These are phyloP conservation scores for Chlorella sp. DNA, from an alignment of 139 green algal genomes.

Conservation along the genomic window DNA sequence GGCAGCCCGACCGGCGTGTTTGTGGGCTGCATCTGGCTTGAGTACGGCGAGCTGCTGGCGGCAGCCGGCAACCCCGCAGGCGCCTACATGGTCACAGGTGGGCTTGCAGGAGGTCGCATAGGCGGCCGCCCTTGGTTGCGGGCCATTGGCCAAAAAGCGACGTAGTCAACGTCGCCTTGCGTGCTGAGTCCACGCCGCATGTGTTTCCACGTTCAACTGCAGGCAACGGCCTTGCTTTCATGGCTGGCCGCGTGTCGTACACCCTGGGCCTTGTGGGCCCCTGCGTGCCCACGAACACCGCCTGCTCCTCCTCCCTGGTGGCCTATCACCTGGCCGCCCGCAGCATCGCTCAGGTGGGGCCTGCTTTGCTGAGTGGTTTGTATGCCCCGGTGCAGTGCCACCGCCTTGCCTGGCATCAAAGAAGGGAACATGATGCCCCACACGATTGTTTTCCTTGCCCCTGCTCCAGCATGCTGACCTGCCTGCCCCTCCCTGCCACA, in stretches of 20 bases:
- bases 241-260: slow-evolving; percentile 79
- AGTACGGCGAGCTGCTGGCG: slow-evolving; percentile 69
- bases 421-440: too few species aligned
- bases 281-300: slow-evolving; percentile 86
- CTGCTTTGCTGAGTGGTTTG: background rate
- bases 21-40: slow-evolving; percentile 81
- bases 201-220: slow-evolving; percentile 70
- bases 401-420: background rate
- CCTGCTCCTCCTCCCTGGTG: slow-evolving; percentile 86
- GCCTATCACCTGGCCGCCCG: slow-evolving; percentile 72
- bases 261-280: slow-evolving; percentile 76
- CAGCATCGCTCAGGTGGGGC: slow-evolving; percentile 36
- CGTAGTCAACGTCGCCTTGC: too few species aligned
- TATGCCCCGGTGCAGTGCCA: too few species aligned
- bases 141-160: too few species aligned
- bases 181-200: background rate
- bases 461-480: background rate
- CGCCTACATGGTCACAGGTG: slow-evolving; percentile 78
- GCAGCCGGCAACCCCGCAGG: slow-evolving; percentile 51
- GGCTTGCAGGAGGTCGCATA: too few species aligned
- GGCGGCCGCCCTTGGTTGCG: too few species aligned
- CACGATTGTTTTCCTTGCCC: too few species aligned
- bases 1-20: slow-evolving; percentile 63
- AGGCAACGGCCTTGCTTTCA: slow-evolving; percentile 63
- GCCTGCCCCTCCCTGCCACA: slow-evolving; percentile 16